A percentile compares a stretch with the other conserved stretches of the same genome.
Conservation (phyloP, 306 rosid genomes). For the Citrullus amarus region DNA sequence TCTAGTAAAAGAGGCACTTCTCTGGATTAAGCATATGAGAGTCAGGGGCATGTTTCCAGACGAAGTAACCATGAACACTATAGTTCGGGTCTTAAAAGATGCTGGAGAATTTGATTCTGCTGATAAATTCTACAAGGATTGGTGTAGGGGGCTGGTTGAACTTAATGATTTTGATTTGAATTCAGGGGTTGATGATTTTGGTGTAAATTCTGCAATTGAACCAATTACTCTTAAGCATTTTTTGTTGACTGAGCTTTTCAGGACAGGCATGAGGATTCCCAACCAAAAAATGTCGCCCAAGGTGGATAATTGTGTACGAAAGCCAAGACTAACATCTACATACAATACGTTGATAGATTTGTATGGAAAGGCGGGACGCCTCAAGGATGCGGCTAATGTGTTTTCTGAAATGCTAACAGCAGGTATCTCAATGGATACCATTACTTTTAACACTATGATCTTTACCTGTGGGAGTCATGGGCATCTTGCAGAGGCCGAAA, state of each 20-base stretch:
- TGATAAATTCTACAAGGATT: conserved; percentile 57
- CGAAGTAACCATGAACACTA: conserved; percentile 84
- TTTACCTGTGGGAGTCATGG: conserved; percentile 76
- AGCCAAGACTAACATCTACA: conserved; percentile 55
- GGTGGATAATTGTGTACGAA: conserved; percentile 18
- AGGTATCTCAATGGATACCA: conserved; percentile 63
- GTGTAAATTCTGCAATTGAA: conserved; percentile 14
- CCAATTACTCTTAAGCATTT: conserved; percentile 68
- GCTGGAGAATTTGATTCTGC: conserved; percentile 61
- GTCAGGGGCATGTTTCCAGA: conserved; percentile 60
- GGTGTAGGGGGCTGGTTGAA: conserved; percentile 61
- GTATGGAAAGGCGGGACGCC: conserved; percentile 82
- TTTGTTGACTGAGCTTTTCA: conserved; percentile 82
- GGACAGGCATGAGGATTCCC: conserved; percentile 51
- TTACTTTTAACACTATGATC: conserved; percentile 83
- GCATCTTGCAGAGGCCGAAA: conserved; percentile 63
- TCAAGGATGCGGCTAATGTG: conserved; percentile 65
- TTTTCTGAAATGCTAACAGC: conserved; percentile 73
- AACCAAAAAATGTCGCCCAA: conserved; percentile 13
- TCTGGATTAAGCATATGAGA: conserved; percentile 86
- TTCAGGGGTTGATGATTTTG: conserved; percentile 24
- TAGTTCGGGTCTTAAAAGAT: conserved; percentile 70
- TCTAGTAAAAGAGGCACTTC: conserved; percentile 61
- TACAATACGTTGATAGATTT: conserved; percentile 72
- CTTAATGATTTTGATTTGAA: conserved; percentile 59